Conservation (phyloP, 2,329 filamentous ascomycete genomes). For the Botrytis hyacinthi region DNA sequence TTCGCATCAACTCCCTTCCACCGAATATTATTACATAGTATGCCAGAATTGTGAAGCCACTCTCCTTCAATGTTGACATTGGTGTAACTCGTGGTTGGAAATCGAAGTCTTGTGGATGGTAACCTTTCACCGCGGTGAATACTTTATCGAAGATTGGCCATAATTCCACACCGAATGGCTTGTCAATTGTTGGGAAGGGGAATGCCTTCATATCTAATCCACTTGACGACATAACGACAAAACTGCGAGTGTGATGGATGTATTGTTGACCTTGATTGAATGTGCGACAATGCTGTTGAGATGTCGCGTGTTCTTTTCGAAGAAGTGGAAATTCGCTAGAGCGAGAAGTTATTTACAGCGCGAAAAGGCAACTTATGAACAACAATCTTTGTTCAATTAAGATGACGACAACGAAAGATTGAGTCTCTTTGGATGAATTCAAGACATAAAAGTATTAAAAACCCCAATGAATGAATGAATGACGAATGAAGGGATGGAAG, state of each 20-base stretch:
- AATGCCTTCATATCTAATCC: conserved; percentile 35
- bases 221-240: conserved; percentile 19
- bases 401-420: neutral
- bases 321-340: conserved; percentile 18
- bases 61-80: conserved; percentile 86
- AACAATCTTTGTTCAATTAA: neutral
- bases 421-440: neutral
- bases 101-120: conserved; percentile 79
- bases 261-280: neutral
- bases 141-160: conserved; percentile 94
- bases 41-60: conserved; percentile 72
- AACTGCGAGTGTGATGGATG: neutral
- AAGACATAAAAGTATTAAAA: conserved; percentile 5
- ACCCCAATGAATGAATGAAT: conserved; percentile 14
- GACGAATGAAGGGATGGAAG: conserved; percentile 8
- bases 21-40: conserved; percentile 96
- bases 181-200: conserved; percentile 78
- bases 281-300: neutral
- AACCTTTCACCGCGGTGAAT: conserved; percentile 74
- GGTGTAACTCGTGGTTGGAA: conserved; percentile 81
- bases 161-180: conserved; percentile 84
- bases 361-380: conserved; percentile 16
- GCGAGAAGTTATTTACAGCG: conserved; percentile 20
- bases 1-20: conserved; percentile 88
- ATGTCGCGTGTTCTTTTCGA: conserved; percentile 18